Base-by-base conservation (phyloP, 2,329 filamentous ascomycete genomes). In the Salinomyces thailandicus region DNA sequence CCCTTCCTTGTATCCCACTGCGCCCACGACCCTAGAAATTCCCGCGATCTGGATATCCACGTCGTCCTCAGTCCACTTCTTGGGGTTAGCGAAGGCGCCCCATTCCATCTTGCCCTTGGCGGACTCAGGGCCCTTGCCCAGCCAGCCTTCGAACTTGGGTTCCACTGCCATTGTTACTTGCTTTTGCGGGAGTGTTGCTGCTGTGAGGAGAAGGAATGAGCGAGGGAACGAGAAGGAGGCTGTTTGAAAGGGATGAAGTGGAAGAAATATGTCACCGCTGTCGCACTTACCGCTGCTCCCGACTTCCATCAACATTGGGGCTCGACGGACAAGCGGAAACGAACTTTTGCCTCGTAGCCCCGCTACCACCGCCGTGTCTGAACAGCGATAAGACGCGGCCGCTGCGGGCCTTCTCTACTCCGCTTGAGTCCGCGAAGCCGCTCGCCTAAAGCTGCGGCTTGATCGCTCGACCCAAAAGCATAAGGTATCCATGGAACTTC, bases 61-160 rank as follows among this genome's bases (percentile, higher is more conserved):
- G 36, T 63, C 60, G 36, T 50, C 51, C 37, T 61, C 58, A 33
- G 51, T 46, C 39, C 59, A 67, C 2, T 61, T 55, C 46, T 67
- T 66, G 16, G 42, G 44, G 7, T 37, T 33, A 16, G 35, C 33
- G 20, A 42, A 38, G 5, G 31, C 32, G 33, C 46, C 44, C 70
- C 70, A 73, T 20, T 60, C 62, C 63, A 75, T 69, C 36, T 71
- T 71, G 39, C 72, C 72, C 35, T 73, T 52, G 20, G 59, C 66
- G 9, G 69, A 58, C 40, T 59, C 57, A 19, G 62, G 49, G 55
- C 69, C 67, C 22, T 68, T 63, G 50, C 67, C 72, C 46, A 74
- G 60, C 72, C 72, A 75, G 49, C 72, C 72, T 52, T 72, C 62
- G 51, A 75, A 75, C 38, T 66, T 67, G 55, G 22, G 22, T 26